These are phyloP conservation scores for Fusarium sp. DNA, from an alignment of 2,329 filamentous ascomycete genomes.

Conservation along the genomic window DNA sequence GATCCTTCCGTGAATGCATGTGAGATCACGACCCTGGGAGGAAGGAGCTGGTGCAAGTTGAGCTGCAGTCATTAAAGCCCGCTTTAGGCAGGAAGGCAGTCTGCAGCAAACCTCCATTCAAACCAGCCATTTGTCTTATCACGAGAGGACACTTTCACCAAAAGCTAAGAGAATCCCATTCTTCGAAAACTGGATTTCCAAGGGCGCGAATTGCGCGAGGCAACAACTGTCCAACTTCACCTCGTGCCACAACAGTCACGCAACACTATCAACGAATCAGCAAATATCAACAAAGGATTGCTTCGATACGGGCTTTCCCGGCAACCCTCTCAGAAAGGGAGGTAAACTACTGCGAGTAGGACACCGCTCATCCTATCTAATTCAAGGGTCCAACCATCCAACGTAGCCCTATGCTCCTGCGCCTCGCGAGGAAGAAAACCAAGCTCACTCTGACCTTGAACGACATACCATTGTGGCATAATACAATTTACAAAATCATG, in stretches of 20 bases:
- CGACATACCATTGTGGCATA: not conserved
- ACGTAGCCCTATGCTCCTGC: slow-evolving; percentile 6
- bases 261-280: slow-evolving; percentile 21
- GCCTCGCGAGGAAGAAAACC: not conserved
- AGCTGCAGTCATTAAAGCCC: not conserved
- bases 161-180: not conserved
- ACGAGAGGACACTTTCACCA: not conserved
- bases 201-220: not conserved
- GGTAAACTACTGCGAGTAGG: not conserved
- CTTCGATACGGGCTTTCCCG: slow-evolving; percentile 20
- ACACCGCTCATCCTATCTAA: not conserved
- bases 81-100: not conserved
- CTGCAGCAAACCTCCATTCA: not conserved
- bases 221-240: not conserved
- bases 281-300: not conserved
- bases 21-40: not conserved
- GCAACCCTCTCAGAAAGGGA: slow-evolving; percentile 17
- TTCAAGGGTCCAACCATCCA: slow-evolving; percentile 34
- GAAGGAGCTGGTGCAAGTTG: not conserved
- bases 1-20: not conserved
- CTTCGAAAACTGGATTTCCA: not conserved
- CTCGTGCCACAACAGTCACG: slow-evolving; percentile 13
- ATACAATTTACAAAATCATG: not conserved
- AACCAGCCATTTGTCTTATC: not conserved
- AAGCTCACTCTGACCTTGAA: not conserved